Percentiles rank a stretch among this genome's conserved stretches.
Conservation (phyloP, 345 rosid genomes). For the Populus tremula region DNA sequence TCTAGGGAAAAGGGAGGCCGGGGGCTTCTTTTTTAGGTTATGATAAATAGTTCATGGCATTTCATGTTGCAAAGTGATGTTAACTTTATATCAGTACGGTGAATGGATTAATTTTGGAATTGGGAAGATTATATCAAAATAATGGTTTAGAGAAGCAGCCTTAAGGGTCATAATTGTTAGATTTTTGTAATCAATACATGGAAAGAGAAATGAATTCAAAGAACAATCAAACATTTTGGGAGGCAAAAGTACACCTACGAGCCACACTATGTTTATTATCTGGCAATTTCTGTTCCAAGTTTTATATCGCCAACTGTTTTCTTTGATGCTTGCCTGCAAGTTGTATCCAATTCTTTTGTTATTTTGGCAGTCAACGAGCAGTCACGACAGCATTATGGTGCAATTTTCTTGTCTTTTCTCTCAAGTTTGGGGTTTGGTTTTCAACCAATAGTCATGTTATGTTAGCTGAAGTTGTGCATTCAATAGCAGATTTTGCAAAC, state of each 20-base stretch:
- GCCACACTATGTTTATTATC: background rate
- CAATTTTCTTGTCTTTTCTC: slow-evolving; percentile 93
- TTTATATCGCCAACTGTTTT: background rate
- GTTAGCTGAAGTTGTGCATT: slow-evolving; percentile 93
- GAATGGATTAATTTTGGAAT: too few relatives aligned
- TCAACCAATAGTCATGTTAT: slow-evolving; percentile 93
- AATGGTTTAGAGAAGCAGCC: too few relatives aligned
- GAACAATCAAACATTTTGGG: background rate
- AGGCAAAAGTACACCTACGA: background rate
- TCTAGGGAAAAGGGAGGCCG: too few relatives aligned
- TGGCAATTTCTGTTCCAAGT: background rate
- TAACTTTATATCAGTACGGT: too few relatives aligned
- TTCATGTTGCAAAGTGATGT: too few relatives aligned
- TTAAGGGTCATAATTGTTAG: background rate
- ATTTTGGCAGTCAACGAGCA: slow-evolving; percentile 77
- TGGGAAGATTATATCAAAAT: too few relatives aligned
- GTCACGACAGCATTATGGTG: slow-evolving; percentile 96
- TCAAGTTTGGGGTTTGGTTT: slow-evolving; percentile 91
- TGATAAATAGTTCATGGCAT: too few relatives aligned
- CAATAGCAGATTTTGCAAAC: slow-evolving; percentile 93
- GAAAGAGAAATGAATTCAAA: background rate
- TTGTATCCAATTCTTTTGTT: slow-evolving; percentile 11
- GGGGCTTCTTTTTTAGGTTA: too few relatives aligned
- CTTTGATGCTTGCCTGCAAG: background rate
- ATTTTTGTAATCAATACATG: background rate